Base-by-base conservation (phyloP, 176 grass and related monocot genomes). In the Rhynchospora breviuscula region DNA sequence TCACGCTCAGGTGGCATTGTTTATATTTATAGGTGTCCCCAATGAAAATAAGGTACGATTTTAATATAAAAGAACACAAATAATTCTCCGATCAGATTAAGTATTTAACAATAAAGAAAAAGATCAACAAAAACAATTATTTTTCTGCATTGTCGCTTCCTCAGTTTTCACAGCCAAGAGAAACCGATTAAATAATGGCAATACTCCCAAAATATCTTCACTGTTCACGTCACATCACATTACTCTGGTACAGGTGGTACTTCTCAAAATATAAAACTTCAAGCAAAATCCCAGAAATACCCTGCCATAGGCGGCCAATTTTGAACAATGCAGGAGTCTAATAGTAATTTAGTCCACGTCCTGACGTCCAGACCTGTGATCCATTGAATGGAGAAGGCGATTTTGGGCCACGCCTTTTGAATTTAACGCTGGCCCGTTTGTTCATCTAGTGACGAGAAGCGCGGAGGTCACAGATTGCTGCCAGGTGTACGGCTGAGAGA, bases 381-480 rank as follows among this genome's bases (percentile, higher is more conserved):
- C 33, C 66, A 69, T 44, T 69, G 66, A 69, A 69, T 35, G 63
- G 11, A 67, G 25, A 25, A 17, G 7, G 63, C 1, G 44, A 72
- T 22, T 75, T 75, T 53, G 71, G 46, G 47, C 71, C 71, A 75
- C 33, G 9, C 21, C 19, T 54, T 76, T 76, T 25, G 21, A 53
- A 54, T 29, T 29, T 18, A 74, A 15, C 72, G 19, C 22, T 31
- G 12, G 47, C 72, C 72, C 72, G 49, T 76, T 54, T 54, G 47
- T 23, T 75, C 11, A 10, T 75, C 22, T 53, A 35, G 12, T 33
- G 64, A 67, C 29, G 17, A 53, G 77, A 67, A 63, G 18, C 26
- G 31, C 8, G n/a, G 65, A 58, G 49, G 82, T 66, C 82, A 74
- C 60, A 84, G 82, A 73, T 71, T 23, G 47, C 2, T 77, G 54